Conservation (phyloP, 495 filamentous ascomycete genomes). For the Xylaria castorea region DNA sequence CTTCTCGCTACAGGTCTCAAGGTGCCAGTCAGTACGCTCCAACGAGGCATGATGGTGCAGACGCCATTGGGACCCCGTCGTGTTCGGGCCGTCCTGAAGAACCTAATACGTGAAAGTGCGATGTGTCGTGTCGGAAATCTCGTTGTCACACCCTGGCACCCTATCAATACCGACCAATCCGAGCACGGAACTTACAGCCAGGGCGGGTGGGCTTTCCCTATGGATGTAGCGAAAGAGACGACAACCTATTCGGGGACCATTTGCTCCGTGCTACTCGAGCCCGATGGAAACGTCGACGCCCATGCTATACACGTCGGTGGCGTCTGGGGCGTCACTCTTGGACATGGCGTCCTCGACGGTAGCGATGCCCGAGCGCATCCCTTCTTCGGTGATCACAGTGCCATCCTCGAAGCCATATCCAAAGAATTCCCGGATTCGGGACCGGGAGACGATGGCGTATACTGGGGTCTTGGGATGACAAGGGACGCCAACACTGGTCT, state of each 20-base stretch:
- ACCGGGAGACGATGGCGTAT: slow-evolving; percentile 41
- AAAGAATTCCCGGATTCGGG: slow-evolving; percentile 37
- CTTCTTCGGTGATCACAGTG: slow-evolving; percentile 51
- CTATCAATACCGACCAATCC: slow-evolving; percentile 33
- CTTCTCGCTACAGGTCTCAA: slow-evolving; percentile 35
- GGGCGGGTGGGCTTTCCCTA: slow-evolving; percentile 46
- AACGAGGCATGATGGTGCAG: slow-evolving; percentile 41
- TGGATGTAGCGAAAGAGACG: slow-evolving; percentile 28
- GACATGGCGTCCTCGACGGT: slow-evolving; percentile 45
- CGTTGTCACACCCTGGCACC: slow-evolving; percentile 54
- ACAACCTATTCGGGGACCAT: slow-evolving; percentile 46
- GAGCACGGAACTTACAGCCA: background rate
- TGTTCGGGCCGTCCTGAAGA: slow-evolving; percentile 49
- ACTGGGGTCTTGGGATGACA: slow-evolving; percentile 42
- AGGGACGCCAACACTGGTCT: slow-evolving; percentile 43
- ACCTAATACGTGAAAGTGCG: slow-evolving; percentile 27
- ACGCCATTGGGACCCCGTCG: slow-evolving; percentile 46
- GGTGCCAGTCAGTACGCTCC: slow-evolving; percentile 38
- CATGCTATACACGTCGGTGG: slow-evolving; percentile 49
- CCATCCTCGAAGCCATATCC: slow-evolving; percentile 40
- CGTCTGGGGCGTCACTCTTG: slow-evolving; percentile 54
- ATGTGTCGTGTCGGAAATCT: slow-evolving; percentile 39
- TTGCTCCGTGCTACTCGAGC: slow-evolving; percentile 52
- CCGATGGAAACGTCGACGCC: slow-evolving; percentile 43
- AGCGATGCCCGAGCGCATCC: slow-evolving; percentile 48